phyloP scores from a whole-genome alignment of 352 stramenopile species.

The Phytophthora tentaculata region DNA sequence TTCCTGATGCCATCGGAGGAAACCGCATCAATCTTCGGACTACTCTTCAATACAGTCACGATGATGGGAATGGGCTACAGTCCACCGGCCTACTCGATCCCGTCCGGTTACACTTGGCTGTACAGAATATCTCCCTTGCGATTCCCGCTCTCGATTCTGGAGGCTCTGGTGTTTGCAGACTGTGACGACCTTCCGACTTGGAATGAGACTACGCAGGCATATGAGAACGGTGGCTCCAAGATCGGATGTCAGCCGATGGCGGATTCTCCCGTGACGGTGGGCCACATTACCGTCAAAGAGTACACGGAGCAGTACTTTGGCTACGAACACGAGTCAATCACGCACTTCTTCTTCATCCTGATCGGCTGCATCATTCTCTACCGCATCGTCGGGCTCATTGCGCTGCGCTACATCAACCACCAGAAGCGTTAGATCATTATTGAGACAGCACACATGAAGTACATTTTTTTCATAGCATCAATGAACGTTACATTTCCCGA shows the following conservation, averaged over 20 bases:
- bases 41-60: constrained; percentile 54
- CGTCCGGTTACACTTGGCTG: constrained; percentile 20
- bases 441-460: background rate
- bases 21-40: constrained; percentile 46
- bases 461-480: too few species aligned
- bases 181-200: constrained; percentile 21
- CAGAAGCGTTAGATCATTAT: background rate
- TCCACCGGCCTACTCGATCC: constrained; percentile 23
- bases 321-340: constrained; percentile 27
- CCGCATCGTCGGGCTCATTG: constrained; percentile 32
- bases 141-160: constrained; percentile 31
- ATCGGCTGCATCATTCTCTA: constrained; percentile 38
- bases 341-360: constrained; percentile 23
- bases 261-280: background rate
- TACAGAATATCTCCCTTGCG: constrained; percentile 10
- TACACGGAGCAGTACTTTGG: constrained; percentile 34
- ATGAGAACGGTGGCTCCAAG: constrained; percentile 4
- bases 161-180: constrained; percentile 29
- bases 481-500: background rate
- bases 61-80: constrained; percentile 38
- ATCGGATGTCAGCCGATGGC: constrained; percentile 12
- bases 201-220: constrained; percentile 4
- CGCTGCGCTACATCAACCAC: constrained; percentile 1
- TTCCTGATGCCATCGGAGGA: constrained; percentile 51
- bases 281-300: constrained; percentile 16